A percentile compares a stretch with the other conserved stretches of the same genome.
Conservation (phyloP, 169 alveolate species). For the Plasmodium adleri region DNA sequence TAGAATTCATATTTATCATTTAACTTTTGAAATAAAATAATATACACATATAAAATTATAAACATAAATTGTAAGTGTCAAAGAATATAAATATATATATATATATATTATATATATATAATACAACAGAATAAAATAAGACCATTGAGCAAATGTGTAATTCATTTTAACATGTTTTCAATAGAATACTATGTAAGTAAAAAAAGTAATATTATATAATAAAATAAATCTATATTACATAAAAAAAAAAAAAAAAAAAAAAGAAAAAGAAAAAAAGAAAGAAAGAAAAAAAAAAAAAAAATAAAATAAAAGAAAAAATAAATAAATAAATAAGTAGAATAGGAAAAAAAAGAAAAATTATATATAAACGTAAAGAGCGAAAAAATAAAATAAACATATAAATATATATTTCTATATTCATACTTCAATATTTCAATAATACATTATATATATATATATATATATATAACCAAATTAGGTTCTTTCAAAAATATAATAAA, state of each 20-base stretch:
- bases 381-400: too few species aligned
- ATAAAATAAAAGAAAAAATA: too few species aligned
- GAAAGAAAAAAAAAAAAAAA: too few species aligned
- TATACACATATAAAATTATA: conserved; percentile 23
- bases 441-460: too few species aligned
- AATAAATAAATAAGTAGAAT: too few species aligned
- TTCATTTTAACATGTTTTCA: conserved; percentile 73
- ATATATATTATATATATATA: conserved; percentile 5
- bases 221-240: conserved; percentile 66
- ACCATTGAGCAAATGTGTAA: conserved; percentile 74
- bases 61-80: conserved; percentile 39
- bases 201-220: conserved; percentile 13
- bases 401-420: too few species aligned
- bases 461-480: too few species aligned
- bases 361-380: too few species aligned
- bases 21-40: conserved; percentile 35
- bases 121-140: conserved; percentile 21
- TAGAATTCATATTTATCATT: conserved; percentile 11
- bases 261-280: not conserved
- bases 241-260: conserved; percentile 17
- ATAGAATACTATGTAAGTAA: conserved; percentile 43
- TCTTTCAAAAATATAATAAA: too few species aligned
- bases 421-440: too few species aligned
- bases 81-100: conserved; percentile 19
- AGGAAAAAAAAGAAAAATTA: too few species aligned